These are phyloP conservation scores for Syzygium syzygioides DNA, from an alignment of 441 rosid genomes.

Conservation along the genomic window DNA sequence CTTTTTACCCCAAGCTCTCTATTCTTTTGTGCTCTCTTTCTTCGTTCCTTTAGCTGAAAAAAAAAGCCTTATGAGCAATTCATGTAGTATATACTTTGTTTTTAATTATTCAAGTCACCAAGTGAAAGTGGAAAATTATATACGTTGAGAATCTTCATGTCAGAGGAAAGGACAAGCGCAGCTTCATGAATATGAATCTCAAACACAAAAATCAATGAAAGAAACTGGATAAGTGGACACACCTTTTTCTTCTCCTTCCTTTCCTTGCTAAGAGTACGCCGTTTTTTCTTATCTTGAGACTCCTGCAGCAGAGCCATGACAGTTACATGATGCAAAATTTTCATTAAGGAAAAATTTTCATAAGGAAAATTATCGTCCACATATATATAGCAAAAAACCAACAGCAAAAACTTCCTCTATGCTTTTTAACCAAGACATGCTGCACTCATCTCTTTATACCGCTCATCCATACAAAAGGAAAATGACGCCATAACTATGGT, in stretches of 20 bases:
- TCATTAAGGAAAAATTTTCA: background rate
- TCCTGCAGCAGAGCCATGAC: slow-evolving; percentile 28
- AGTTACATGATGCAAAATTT: slow-evolving; percentile 1
- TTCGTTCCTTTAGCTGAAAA: slow-evolving; percentile 51
- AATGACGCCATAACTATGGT: background rate
- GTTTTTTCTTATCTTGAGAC: slow-evolving; percentile 37
- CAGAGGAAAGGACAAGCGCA: background rate
- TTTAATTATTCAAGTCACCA: background rate
- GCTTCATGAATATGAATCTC: background rate
- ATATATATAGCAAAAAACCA: background rate
- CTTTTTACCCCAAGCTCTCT: slow-evolving; percentile 72
- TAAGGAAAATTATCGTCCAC: background rate
- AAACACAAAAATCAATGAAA: background rate
- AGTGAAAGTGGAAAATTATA: background rate
- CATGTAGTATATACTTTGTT: background rate
- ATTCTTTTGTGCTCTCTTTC: slow-evolving; percentile 69
- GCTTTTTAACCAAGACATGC: background rate
- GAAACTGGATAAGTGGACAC: background rate
- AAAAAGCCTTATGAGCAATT: background rate
- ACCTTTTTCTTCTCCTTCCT: slow-evolving; percentile 72
- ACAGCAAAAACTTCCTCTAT: background rate
- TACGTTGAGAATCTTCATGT: background rate
- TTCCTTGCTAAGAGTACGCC: slow-evolving; percentile 37
- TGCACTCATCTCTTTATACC: background rate
- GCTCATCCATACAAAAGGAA: background rate